phyloP scores from a whole-genome alignment of 139 green algal genomes.

The Tetradesmus lagerheimii region DNA sequence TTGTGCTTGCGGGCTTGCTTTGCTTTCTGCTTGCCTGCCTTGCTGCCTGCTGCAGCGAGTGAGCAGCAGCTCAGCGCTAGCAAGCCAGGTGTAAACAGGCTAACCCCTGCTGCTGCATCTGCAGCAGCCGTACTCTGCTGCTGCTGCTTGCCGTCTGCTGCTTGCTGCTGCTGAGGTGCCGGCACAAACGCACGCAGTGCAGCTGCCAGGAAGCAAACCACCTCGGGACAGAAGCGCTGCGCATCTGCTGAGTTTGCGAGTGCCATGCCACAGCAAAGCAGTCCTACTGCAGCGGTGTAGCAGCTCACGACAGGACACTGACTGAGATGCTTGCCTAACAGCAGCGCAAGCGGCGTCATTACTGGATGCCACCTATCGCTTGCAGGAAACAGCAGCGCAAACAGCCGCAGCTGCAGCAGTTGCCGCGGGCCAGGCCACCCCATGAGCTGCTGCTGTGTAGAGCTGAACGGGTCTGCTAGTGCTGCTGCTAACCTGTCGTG shows the following conservation, averaged over 20 bases:
- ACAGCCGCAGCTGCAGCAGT: constrained; percentile 91
- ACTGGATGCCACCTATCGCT: constrained; percentile 90
- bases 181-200: constrained; percentile 55
- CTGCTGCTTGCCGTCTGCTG: neutral
- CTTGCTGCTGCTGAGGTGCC: constrained; percentile 4
- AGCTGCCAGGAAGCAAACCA: constrained; percentile 67
- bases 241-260: constrained; percentile 63
- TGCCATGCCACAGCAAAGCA: constrained; percentile 66
- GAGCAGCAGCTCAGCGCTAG: constrained; percentile 22
- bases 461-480: constrained; percentile 50
- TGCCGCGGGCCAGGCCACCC: constrained; percentile 63
- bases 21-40: neutral
- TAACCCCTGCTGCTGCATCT: constrained; percentile 4
- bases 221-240: constrained; percentile 72
- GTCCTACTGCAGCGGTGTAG: constrained; percentile 50
- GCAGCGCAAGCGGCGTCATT: constrained; percentile 75
- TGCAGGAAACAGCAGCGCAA: constrained; percentile 85
- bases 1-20: neutral
- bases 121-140: constrained; percentile 15
- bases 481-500: constrained; percentile 60
- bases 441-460: neutral
- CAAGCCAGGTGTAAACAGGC: constrained; percentile 40
- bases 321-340: constrained; percentile 62
- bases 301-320: constrained; percentile 50
- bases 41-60: constrained; percentile 8